Evolutionary conservation across 1,139 yeast species (phyloP).

Genomic region (Blastobotrys malaysiensis): DNA sequence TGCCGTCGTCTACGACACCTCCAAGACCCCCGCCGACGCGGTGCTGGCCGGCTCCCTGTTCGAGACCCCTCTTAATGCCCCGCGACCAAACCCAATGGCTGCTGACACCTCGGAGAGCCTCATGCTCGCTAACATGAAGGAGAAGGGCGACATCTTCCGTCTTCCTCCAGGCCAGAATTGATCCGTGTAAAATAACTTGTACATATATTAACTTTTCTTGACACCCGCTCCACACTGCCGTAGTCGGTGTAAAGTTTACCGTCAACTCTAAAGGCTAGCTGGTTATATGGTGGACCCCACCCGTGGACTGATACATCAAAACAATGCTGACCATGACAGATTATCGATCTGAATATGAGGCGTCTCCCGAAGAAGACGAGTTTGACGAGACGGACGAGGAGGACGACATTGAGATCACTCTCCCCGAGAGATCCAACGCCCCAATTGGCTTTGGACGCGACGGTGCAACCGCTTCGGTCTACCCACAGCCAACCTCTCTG

Average conservation of each 20-base stretch:
- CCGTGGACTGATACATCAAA: no score
- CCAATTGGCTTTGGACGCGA: neutral
- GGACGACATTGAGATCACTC: neutral
- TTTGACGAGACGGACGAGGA: neutral
- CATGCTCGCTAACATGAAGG: constrained; percentile 34
- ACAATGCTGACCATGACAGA: neutral
- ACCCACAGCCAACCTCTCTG: neutral
- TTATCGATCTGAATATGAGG: neutral
- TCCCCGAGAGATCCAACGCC: neutral
- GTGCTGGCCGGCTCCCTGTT: constrained; percentile 76
- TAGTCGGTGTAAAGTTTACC: no score
- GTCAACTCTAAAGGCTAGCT: no score
- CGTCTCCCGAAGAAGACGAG: neutral
- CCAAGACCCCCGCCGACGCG: constrained; percentile 50
- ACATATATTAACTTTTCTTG: no score
- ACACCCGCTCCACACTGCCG: neutral
- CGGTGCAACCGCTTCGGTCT: neutral
- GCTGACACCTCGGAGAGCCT: constrained; percentile 24
- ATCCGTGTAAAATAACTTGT: neutral
- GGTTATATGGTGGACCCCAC: no score
- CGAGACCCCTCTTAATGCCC: constrained; percentile 44
- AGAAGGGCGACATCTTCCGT: constrained; percentile 38
- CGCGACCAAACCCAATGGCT: constrained; percentile 32
- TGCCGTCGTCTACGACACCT: constrained; percentile 72
- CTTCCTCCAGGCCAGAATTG: constrained; percentile 22